A percentile compares a stretch with the other conserved stretches of the same genome.
Evolutionary conservation across 805 yeast species (phyloP).

Genomic region (Yamadazyma laniorum): DNA sequence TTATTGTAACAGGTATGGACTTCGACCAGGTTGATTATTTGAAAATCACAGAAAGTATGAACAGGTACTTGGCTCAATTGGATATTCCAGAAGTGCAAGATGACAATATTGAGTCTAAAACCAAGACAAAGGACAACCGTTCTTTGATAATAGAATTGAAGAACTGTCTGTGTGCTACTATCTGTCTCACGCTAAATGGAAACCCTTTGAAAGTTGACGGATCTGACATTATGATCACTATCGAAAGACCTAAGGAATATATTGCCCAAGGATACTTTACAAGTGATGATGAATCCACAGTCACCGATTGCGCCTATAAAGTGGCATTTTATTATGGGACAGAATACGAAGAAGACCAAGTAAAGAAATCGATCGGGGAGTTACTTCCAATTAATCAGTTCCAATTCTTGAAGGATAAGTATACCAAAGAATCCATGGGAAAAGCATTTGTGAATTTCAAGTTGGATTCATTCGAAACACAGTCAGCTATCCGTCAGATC

Average conservation of each 20-base stretch:
- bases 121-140: slow-evolving; percentile 35
- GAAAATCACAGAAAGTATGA: slow-evolving; percentile 44
- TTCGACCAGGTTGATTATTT: slow-evolving; percentile 32
- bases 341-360: slow-evolving; percentile 33
- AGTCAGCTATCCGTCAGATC: slow-evolving; percentile 11
- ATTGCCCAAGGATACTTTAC: slow-evolving; percentile 15
- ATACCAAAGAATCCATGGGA: slow-evolving; percentile 53
- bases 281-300: slow-evolving; percentile 1
- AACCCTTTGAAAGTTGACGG: slow-evolving; percentile 24
- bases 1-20: slow-evolving; percentile 33
- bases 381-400: slow-evolving; percentile 29
- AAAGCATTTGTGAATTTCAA: slow-evolving; percentile 52
- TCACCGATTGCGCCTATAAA: slow-evolving; percentile 15
- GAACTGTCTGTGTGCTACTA: slow-evolving; percentile 53
- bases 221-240: slow-evolving; percentile 9
- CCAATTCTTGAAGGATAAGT: slow-evolving; percentile 45
- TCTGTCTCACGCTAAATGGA: slow-evolving; percentile 42
- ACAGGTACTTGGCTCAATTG: slow-evolving; percentile 43
- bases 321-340: slow-evolving; percentile 6
- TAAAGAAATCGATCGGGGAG: slow-evolving; percentile 38
- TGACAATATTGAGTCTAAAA: slow-evolving; percentile 31
- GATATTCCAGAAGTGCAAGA: slow-evolving; percentile 36
- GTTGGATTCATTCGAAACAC: slow-evolving; percentile 17
- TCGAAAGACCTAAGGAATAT: slow-evolving; percentile 15
- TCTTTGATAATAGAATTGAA: slow-evolving; percentile 51